Conservation (phyloP, 805 yeast genomes). For the Ogataea neopini region DNA sequence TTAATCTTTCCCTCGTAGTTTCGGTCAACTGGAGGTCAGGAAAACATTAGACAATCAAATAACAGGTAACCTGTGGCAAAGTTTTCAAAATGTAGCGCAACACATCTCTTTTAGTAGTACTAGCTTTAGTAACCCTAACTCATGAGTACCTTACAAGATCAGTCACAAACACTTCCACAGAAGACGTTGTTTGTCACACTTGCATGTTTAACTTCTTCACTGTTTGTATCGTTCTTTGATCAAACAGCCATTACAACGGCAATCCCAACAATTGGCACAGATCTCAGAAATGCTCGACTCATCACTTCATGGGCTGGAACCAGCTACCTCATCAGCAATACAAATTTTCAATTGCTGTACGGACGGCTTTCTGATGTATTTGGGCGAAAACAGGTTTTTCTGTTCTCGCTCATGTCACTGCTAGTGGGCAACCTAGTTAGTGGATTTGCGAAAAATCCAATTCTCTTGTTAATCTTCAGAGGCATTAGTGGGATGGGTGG, state of each 20-base stretch:
- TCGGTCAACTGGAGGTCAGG: neutral
- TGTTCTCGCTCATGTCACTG: slow-evolving; percentile 41
- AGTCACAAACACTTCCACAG: slow-evolving; percentile 20
- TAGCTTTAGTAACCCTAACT: neutral
- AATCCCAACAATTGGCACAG: slow-evolving; percentile 47
- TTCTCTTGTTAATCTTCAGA: slow-evolving; percentile 50
- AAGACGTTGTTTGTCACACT: slow-evolving; percentile 16
- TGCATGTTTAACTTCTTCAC: slow-evolving; percentile 21
- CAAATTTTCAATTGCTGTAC: slow-evolving; percentile 52
- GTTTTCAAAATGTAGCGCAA: neutral
- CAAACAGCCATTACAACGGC: slow-evolving; percentile 52
- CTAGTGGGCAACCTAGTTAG: slow-evolving; percentile 48
- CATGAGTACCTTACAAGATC: slow-evolving; percentile 21
- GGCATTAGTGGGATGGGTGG: slow-evolving; percentile 57
- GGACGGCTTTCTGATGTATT: slow-evolving; percentile 57
- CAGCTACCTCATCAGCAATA: slow-evolving; percentile 49
- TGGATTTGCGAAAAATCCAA: slow-evolving; percentile 49
- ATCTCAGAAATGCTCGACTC: slow-evolving; percentile 44
- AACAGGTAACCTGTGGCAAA: neutral
- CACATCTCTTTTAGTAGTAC: neutral
- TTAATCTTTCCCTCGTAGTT: no score
- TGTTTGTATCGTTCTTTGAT: slow-evolving; percentile 45
- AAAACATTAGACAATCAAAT: neutral
- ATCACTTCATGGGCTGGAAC: slow-evolving; percentile 59
- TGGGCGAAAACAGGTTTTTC: slow-evolving; percentile 48